These are phyloP conservation scores for Phytophthora macrochlamydospora DNA, from an alignment of 352 stramenopile genomes.

Conservation along the genomic window DNA sequence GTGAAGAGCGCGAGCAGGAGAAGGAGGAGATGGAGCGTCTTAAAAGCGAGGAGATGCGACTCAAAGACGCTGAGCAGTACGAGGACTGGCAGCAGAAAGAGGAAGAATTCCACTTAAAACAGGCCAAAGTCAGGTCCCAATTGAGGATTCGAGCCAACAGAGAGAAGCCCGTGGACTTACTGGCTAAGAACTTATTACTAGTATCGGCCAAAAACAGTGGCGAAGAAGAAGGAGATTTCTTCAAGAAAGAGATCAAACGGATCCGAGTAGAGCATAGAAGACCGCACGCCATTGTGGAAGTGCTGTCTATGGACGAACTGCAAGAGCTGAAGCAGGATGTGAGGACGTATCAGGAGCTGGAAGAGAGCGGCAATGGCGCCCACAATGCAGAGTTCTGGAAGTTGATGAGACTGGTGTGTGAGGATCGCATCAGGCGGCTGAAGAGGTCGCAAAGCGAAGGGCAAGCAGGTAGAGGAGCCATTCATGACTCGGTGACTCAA, in stretches of 20 bases:
- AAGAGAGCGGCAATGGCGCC: conserved; percentile 60
- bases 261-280: conserved; percentile 85
- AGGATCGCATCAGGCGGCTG: conserved; percentile 72
- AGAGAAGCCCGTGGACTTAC: conserved; percentile 96
- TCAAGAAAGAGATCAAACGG: conserved; percentile 40
- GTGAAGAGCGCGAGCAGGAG: conserved; percentile 90
- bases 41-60: conserved; percentile 93
- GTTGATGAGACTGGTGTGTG: conserved; percentile 78
- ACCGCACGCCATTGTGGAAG: conserved; percentile 74
- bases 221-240: conserved; percentile 42
- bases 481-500: conserved; percentile 85
- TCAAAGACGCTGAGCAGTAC: conserved; percentile 97
- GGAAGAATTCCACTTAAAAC: conserved; percentile 96
- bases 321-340: conserved; percentile 90
- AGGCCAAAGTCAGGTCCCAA: conserved; percentile 93
- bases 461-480: conserved; percentile 73
- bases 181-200: conserved; percentile 99
- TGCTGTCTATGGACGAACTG: conserved; percentile 83
- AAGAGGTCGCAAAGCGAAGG: conserved; percentile 68
- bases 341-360: conserved; percentile 89
- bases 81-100: conserved; percentile 98
- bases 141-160: conserved; percentile 87
- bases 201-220: conserved; percentile 78
- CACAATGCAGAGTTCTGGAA: conserved; percentile 89
- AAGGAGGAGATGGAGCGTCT: conserved; percentile 96